A percentile compares a stretch with the other conserved stretches of the same genome.
phyloP scores from a whole-genome alignment of 2,329 filamentous ascomycete species.

The Graphium sp. region DNA sequence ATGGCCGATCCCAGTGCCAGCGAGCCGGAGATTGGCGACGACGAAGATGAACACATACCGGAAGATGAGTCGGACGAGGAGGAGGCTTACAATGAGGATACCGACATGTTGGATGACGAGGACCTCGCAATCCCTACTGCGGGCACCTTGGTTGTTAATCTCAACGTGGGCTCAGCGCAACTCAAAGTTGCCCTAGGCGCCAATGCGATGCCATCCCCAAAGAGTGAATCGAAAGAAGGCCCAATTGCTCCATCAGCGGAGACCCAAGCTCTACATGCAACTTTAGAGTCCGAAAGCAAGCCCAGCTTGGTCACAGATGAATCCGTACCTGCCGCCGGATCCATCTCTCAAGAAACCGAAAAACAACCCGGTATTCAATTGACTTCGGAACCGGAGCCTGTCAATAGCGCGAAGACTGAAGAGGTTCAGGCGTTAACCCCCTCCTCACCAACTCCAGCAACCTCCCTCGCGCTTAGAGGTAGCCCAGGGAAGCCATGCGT shows the following conservation, averaged over 20 bases:
- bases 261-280: constrained; percentile 3
- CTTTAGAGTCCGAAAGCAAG: not conserved
- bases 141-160: constrained; percentile 58
- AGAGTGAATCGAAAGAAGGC: constrained; percentile 3
- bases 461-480: constrained; percentile 39
- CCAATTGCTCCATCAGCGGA: not conserved
- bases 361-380: no score
- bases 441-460: constrained; percentile 16
- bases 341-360: constrained; percentile 1
- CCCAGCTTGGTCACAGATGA: not conserved
- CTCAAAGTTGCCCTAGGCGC: constrained; percentile 8
- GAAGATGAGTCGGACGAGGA: constrained; percentile 40
- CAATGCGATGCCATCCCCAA: constrained; percentile 5
- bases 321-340: constrained; percentile 1
- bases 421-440: constrained; percentile 1
- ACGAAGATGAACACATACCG: constrained; percentile 52
- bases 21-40: constrained; percentile 60
- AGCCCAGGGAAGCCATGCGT: constrained; percentile 44
- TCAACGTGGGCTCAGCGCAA: constrained; percentile 33
- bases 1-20: no score
- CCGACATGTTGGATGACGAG: constrained; percentile 35
- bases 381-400: no score
- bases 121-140: constrained; percentile 21
- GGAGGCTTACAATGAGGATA: constrained; percentile 38
- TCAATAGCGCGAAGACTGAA: no score